Percentiles rank a stretch among this genome's conserved stretches.
Conservation (phyloP, 768 basidiomycete genomes). For the Lactifluus echinatus region DNA sequence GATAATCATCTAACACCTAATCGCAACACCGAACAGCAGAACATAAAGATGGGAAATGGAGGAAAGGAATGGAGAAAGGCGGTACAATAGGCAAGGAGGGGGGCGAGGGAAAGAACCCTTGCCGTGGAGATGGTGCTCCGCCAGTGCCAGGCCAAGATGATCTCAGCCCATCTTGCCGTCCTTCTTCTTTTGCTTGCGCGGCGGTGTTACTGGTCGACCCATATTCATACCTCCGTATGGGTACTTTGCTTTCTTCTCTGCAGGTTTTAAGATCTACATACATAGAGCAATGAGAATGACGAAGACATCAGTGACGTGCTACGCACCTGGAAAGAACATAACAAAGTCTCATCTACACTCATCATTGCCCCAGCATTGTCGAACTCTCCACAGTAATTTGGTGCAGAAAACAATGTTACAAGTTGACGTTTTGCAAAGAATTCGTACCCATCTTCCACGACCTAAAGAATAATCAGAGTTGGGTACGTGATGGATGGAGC, state of each 20-base stretch:
- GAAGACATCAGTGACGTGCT: neutral
- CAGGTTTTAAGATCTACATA: slow-evolving; percentile 89
- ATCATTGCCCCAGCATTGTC: slow-evolving; percentile 99
- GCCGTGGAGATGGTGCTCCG: slow-evolving; percentile 6
- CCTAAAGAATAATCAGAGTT: slow-evolving; percentile 36
- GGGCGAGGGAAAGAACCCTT: neutral
- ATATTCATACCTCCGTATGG: slow-evolving; percentile 82
- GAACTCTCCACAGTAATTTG: slow-evolving; percentile 93
- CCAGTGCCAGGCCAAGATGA: neutral
- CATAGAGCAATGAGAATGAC: neutral
- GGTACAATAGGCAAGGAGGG: slow-evolving; percentile 13
- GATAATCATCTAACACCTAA: slow-evolving; percentile 19
- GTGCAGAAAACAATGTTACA: slow-evolving; percentile 95
- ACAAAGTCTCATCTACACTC: slow-evolving; percentile 94
- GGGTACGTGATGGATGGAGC: neutral
- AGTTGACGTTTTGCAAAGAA: slow-evolving; percentile 97
- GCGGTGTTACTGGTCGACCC: slow-evolving; percentile 87
- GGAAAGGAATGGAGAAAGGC: slow-evolving; percentile 13
- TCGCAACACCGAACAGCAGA: slow-evolving; percentile 17
- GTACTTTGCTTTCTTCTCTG: slow-evolving; percentile 96
- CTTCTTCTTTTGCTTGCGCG: slow-evolving; percentile 97
- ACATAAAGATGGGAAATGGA: slow-evolving; percentile 14
- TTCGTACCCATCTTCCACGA: slow-evolving; percentile 98
- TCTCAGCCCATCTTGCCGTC: slow-evolving; percentile 56
- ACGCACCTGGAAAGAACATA: slow-evolving; percentile 94